Evolutionary conservation across 2,329 filamentous ascomycete genomes (phyloP), one percentile per base, ranked within the genome.

Genomic region (Colletotrichum sp.): DNA sequence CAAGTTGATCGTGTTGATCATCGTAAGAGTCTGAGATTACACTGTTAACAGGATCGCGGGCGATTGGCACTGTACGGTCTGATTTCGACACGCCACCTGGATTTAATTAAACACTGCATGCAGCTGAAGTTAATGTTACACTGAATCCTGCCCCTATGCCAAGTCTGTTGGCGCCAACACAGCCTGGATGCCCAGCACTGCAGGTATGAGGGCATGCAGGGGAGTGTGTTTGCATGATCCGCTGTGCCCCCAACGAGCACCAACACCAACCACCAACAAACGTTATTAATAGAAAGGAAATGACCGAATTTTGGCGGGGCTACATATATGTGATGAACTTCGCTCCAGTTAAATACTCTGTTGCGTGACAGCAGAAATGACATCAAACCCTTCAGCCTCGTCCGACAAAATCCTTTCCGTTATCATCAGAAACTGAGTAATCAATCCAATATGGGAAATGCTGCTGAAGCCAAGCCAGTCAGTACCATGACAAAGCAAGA

Each of bases 391-490:
- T 48, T 1, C 39, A 48, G 39, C 19, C 39, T 48, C 39, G 9
- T 7, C 39, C 19, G 19, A 0, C 39, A 48, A 22, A n/a, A 9
- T n/a, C 39, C 3, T 48, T 0, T 48, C 19, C 39, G 6, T 12
- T 48, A 48, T 48, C 39, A 48, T 0, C 0, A 48, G 9, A n/a
- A 0, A 0, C 3, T n/a, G 39, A 44, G 0, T 0, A 44, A 11
- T 32, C 57, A 32, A 12, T 9, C 30, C 16, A 48, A 7, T 1
- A 63, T 52, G 36, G 68, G n/a, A 6, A 70, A 63, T 28, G 8
- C 55, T 12, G n/a, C 34, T 30, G 57, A 63, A 32, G 36, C 36
- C 19, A 22, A 30, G 22, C 19, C 12, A 13, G 9, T 28, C 4
- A 12, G 19, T 32, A 0, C 19, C 28, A 30, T 32, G 4, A 22